A percentile compares a stretch with the other conserved stretches of the same genome.
phyloP scores from a whole-genome alignment of 2,329 filamentous ascomycete genomes.

The Epichloe typhina region DNA sequence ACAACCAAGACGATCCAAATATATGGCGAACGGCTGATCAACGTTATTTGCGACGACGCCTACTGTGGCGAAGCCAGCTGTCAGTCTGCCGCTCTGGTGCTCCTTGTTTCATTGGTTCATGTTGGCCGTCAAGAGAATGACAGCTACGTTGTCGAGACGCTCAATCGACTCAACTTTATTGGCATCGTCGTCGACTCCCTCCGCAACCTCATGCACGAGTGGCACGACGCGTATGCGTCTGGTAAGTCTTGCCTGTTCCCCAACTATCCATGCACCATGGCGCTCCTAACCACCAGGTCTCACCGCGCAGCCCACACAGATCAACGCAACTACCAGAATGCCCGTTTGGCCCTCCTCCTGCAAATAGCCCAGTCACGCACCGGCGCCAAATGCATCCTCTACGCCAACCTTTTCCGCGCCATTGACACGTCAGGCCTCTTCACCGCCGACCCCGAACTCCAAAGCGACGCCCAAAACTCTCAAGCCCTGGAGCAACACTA shows the following conservation, averaged over 20 bases:
- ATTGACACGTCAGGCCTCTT: slow-evolving; percentile 78
- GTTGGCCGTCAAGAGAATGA: slow-evolving; percentile 61
- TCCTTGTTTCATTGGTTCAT: slow-evolving; percentile 67
- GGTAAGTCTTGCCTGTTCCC: slow-evolving; percentile 29
- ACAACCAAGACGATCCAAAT: slow-evolving; percentile 58
- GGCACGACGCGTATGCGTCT: slow-evolving; percentile 40
- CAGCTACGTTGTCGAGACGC: slow-evolving; percentile 60
- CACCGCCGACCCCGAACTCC: slow-evolving; percentile 80
- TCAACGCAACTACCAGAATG: slow-evolving; percentile 43
- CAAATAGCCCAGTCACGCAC: slow-evolving; percentile 70
- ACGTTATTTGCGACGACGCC: slow-evolving; percentile 84
- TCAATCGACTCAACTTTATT: slow-evolving; percentile 82
- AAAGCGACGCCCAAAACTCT: slow-evolving; percentile 59
- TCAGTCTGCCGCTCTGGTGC: slow-evolving; percentile 71
- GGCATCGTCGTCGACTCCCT: slow-evolving; percentile 83
- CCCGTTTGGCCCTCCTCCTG: slow-evolving; percentile 69
- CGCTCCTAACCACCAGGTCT: slow-evolving; percentile 2
- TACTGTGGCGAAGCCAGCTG: slow-evolving; percentile 71
- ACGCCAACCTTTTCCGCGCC: slow-evolving; percentile 74
- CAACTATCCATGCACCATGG: background rate
- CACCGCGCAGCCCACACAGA: slow-evolving; percentile 25
- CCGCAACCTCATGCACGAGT: slow-evolving; percentile 61
- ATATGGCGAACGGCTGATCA: slow-evolving; percentile 66
- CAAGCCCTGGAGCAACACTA: slow-evolving; percentile 71
- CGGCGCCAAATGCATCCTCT: slow-evolving; percentile 80